Conservation (phyloP, 441 rosid species). For the Croton setiger region DNA sequence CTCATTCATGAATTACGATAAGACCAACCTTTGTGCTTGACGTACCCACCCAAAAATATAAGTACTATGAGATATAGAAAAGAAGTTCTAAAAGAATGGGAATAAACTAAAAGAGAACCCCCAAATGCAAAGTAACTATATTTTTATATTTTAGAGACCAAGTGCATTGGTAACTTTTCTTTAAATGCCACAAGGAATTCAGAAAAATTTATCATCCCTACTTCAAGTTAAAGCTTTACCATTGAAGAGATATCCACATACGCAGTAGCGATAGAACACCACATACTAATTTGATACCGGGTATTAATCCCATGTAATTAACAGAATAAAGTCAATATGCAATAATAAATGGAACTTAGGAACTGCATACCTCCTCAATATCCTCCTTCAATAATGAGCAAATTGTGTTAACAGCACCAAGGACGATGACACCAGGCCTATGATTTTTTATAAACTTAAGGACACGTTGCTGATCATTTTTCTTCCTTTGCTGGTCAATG, state of each 20-base stretch:
- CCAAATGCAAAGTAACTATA: neutral
- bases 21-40: neutral
- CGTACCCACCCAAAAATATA: neutral
- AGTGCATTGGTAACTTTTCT: neutral
- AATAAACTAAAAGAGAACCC: neutral
- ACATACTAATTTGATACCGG: neutral
- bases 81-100: neutral
- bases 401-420: constrained; percentile 65
- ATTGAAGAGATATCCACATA: neutral
- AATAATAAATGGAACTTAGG: neutral
- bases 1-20: neutral
- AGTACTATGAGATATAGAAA: neutral
- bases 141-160: neutral
- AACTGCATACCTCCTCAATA: constrained; percentile 62
- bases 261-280: neutral
- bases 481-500: constrained; percentile 72
- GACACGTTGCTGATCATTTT: constrained; percentile 71
- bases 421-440: constrained; percentile 76
- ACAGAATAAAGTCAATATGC: neutral
- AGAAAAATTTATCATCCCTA: neutral
- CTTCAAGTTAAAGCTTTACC: neutral
- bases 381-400: constrained; percentile 72
- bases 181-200: neutral
- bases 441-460: constrained; percentile 71
- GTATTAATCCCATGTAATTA: neutral